Base-by-base conservation (phyloP, 768 basidiomycete genomes). In the Cyathus striatus region DNA sequence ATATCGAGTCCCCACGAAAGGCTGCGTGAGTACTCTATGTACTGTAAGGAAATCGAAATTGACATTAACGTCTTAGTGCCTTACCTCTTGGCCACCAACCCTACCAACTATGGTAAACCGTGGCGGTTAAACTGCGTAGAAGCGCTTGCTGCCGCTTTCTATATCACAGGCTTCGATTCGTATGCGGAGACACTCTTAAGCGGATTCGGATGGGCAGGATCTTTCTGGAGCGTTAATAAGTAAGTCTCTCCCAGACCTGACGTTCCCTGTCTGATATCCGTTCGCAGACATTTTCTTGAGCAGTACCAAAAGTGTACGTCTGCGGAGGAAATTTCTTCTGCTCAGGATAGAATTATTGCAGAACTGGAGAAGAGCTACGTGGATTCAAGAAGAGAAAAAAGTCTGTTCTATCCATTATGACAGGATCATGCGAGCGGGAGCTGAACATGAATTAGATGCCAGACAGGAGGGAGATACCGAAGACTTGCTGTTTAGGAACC, bases 31-130 rank as follows among this genome's bases (percentile, higher is more conserved):
- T 76, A 0, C 7, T 33, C 39, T 14, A n/a, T n/a, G n/a, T n/a
- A n/a, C n/a, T n/a, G n/a, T n/a, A n/a, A n/a, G n/a, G n/a, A n/a
- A n/a, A n/a, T n/a, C n/a, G n/a, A n/a, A n/a, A n/a, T n/a, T n/a
- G n/a, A n/a, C n/a, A n/a, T n/a, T n/a, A n/a, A 17, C 36, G 13
- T 14, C 14, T 12, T 49, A 99, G 95, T 99, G 22, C 96, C 96
- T 0, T 98, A 95, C 59, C 78, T 99, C 16, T 62, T 98, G 34
- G 96, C 96, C 0, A 87, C 92, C 1, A 99, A 99, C 60, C 93
- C 95, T 0, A 92, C 92, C 7, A 99, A 99, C 64, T 99, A 98
- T 52, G 96, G 96, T 7, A 93, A 91, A 60, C 96, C 96, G 0
- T 97, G 93, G 92, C 73, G 86, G 38, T 70, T 99, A 30, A 97